phyloP scores from a whole-genome alignment of 257 asterid species.

The Gardenia jasminoides region DNA sequence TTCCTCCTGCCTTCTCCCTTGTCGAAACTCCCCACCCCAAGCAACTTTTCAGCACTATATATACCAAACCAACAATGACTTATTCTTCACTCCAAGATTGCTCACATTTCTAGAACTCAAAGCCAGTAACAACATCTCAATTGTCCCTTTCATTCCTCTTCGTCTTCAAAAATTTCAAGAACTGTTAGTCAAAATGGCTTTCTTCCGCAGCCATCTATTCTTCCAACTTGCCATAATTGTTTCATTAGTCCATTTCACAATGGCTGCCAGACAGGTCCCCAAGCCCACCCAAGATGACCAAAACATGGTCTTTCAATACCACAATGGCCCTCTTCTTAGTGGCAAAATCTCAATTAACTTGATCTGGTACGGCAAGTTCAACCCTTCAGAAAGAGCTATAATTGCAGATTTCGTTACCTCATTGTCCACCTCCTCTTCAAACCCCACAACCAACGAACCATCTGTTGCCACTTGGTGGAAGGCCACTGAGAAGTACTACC shows the following conservation, averaged over 20 bases:
- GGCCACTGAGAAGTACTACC: constrained; percentile 38
- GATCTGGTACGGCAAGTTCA: constrained; percentile 46
- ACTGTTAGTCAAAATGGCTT: constrained; percentile 6
- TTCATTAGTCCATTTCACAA: constrained; percentile 12
- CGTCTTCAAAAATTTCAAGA: not conserved
- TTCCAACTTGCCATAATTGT: not conserved
- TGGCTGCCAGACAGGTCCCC: constrained; percentile 17
- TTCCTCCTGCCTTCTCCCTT: not conserved
- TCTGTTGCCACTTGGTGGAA: constrained; percentile 52
- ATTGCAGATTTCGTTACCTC: constrained; percentile 40
- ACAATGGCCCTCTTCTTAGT: constrained; percentile 43
- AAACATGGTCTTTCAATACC: constrained; percentile 30
- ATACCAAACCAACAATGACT: not conserved
- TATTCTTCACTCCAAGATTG: not conserved
- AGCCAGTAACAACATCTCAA: not conserved
- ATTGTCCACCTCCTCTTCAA: constrained; percentile 20
- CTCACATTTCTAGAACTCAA: not conserved
- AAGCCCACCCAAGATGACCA: constrained; percentile 21
- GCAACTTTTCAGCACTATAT: not conserved
- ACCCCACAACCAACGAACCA: constrained; percentile 26
- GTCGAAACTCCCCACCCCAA: not conserved
- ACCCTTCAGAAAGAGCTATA: constrained; percentile 32
- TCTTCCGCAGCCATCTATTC: not conserved
- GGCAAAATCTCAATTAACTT: constrained; percentile 39
- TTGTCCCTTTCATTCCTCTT: not conserved